These are phyloP conservation scores for Globisporangium uncinulatum DNA, from an alignment of 352 stramenopile species.

Conservation along the genomic window DNA sequence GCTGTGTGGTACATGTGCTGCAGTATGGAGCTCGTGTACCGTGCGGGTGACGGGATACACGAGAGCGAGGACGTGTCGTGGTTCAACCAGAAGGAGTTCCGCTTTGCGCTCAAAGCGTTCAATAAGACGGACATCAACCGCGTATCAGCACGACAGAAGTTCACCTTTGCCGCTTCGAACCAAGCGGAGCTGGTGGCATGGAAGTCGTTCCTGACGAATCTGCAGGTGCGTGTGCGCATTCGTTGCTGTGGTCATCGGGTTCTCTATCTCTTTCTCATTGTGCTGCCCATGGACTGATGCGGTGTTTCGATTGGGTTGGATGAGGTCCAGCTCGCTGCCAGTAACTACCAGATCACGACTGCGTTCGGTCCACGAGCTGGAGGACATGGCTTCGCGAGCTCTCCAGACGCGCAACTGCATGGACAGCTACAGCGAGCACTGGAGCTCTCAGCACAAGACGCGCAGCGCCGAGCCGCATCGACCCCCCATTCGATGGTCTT, in stretches of 20 bases:
- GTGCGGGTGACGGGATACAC: constrained; percentile 47
- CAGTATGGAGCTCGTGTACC: constrained; percentile 60
- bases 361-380: constrained; percentile 15
- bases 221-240: constrained; percentile 36
- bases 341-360: constrained; percentile 21
- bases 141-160: constrained; percentile 47
- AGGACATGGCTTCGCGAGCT: background rate
- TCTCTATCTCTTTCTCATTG: background rate
- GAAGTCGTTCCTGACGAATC: constrained; percentile 59
- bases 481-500: constrained; percentile 4
- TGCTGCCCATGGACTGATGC: no score
- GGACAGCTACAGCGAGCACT: constrained; percentile 52
- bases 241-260: background rate
- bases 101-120: constrained; percentile 53
- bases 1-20: no score
- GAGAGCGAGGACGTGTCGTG: constrained; percentile 48
- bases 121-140: constrained; percentile 60
- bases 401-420: constrained; percentile 16
- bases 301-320: no score
- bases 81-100: constrained; percentile 66
- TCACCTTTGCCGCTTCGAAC: constrained; percentile 59
- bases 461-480: constrained; percentile 15
- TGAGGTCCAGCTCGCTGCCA: background rate
- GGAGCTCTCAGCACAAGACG: constrained; percentile 52
- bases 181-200: constrained; percentile 57